These are phyloP conservation scores for Xylaria scruposa DNA, from an alignment of 495 filamentous ascomycete species.

Conservation along the genomic window DNA sequence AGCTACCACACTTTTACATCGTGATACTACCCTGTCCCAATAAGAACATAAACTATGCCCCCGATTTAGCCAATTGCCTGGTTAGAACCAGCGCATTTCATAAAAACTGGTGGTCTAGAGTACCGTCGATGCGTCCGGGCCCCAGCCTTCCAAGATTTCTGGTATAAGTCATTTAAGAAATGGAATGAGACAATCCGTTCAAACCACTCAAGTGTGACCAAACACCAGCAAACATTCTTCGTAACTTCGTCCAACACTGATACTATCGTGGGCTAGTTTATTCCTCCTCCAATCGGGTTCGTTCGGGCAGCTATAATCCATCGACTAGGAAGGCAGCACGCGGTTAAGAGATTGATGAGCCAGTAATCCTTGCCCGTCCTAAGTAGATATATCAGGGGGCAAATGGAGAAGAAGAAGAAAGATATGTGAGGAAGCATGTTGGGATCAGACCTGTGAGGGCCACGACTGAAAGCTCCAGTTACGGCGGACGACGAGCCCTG, in stretches of 20 bases:
- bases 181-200: slow-evolving; percentile 29
- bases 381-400: not conserved
- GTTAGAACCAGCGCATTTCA: slow-evolving; percentile 1
- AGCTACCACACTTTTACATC: slow-evolving; percentile 34
- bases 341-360: slow-evolving; percentile 6
- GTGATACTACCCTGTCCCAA: slow-evolving; percentile 27
- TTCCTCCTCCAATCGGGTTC: slow-evolving; percentile 10
- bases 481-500: no score
- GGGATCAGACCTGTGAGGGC: not conserved
- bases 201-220: slow-evolving; percentile 16
- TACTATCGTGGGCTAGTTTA: not conserved
- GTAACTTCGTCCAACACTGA: not conserved
- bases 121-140: slow-evolving; percentile 2
- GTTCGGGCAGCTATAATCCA: not conserved
- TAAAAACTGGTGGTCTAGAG: slow-evolving; percentile 6
- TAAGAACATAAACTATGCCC: slow-evolving; percentile 26
- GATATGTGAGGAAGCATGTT: not conserved
- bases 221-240: not conserved
- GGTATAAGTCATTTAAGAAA: slow-evolving; percentile 17
- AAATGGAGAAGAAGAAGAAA: not conserved
- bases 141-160: slow-evolving; percentile 11
- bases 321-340: slow-evolving; percentile 12
- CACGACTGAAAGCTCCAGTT: no score
- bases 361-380: not conserved
- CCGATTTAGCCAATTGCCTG: slow-evolving; percentile 41